Evolutionary conservation across 2,329 filamentous ascomycete species (phyloP).

Genomic region (Nemania sp.): DNA sequence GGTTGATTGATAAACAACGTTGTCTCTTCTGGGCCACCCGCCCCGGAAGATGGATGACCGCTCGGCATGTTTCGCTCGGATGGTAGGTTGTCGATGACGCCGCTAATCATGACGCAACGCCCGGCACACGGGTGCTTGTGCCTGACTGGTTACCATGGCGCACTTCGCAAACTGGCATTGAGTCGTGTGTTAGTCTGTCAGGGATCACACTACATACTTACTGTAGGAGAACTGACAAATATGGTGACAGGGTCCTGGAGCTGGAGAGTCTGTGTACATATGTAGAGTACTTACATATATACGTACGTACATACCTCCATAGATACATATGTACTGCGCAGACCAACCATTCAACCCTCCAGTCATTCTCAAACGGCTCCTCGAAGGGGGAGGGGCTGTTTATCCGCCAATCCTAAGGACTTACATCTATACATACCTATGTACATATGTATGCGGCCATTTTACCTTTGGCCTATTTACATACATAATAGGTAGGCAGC

Average conservation of each 20-base stretch:
- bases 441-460: too few relatives aligned
- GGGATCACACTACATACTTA: conserved; percentile 13
- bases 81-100: conserved; percentile 8
- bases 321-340: background rate
- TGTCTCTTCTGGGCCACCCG: conserved; percentile 30
- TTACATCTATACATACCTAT: too few relatives aligned
- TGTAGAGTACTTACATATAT: background rate
- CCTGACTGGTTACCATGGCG: conserved; percentile 18
- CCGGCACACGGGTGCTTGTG: conserved; percentile 19
- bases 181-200: conserved; percentile 19
- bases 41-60: conserved; percentile 43
- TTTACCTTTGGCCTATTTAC: background rate
- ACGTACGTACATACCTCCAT: too few relatives aligned
- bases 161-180: conserved; percentile 13
- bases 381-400: conserved; percentile 5
- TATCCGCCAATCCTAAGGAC: conserved; percentile 26
- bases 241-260: conserved; percentile 7
- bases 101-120: conserved; percentile 47
- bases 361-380: background rate
- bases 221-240: conserved; percentile 36
- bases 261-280: background rate
- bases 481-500: background rate
- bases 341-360: conserved; percentile 10
- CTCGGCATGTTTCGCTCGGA: conserved; percentile 33
- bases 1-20: background rate